Evolutionary conservation across 768 basidiomycete species (phyloP).

Genomic region (Lentinula lateritia): DNA sequence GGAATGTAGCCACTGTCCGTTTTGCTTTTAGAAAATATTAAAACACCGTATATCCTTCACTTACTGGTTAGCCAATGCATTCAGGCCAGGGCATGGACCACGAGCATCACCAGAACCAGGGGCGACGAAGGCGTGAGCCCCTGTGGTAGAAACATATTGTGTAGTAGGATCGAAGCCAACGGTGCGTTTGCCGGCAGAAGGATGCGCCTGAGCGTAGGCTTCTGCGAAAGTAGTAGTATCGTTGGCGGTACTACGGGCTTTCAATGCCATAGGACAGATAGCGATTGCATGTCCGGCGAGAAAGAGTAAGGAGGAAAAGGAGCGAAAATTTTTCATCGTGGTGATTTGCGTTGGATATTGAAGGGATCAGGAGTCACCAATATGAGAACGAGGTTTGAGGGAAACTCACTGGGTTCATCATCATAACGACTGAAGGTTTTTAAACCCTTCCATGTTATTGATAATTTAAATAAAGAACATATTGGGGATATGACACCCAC

Average conservation of each 20-base stretch:
- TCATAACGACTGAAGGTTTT: no score
- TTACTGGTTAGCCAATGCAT: slow-evolving; percentile 23
- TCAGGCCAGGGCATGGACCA: slow-evolving; percentile 23
- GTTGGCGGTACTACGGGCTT: neutral
- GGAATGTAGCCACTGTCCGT: neutral
- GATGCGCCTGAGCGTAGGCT: neutral
- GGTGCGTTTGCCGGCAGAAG: neutral
- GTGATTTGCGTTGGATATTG: no score
- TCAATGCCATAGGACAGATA: neutral
- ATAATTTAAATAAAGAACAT: no score
- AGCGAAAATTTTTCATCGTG: no score
- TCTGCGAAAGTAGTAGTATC: neutral
- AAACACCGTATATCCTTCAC: neutral
- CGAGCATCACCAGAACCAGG: neutral
- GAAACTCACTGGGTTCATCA: no score
- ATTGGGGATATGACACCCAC: no score
- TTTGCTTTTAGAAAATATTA: neutral
- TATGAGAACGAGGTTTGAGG: no score
- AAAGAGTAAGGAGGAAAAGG: no score
- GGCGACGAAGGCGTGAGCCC: neutral
- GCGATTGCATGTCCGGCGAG: neutral
- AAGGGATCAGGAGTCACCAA: no score
- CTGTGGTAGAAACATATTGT: neutral
- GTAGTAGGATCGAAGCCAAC: neutral
- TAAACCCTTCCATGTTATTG: no score